A percentile compares a stretch with the other conserved stretches of the same genome.
Evolutionary conservation across 2,329 filamentous ascomycete genomes (phyloP).

Genomic region (Grosmannia penicillata): DNA sequence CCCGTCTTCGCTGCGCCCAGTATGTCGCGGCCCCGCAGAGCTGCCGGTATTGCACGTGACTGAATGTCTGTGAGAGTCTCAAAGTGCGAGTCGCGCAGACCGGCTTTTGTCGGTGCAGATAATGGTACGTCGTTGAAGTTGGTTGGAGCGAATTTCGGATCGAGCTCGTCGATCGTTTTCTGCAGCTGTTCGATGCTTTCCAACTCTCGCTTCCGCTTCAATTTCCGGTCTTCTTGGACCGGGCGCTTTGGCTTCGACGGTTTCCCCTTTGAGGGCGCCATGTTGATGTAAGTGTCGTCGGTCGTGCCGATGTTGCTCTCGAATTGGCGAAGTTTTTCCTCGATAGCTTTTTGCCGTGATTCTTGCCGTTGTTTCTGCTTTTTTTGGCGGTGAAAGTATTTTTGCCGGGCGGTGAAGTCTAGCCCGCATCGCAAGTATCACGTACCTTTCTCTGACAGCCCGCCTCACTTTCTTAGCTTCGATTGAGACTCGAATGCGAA

Average conservation of each 20-base stretch:
- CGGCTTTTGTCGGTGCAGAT: conserved; percentile 62
- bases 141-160: conserved; percentile 41
- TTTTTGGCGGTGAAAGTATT: conserved; percentile 6
- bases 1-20: conserved; percentile 93
- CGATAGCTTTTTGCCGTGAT: background rate
- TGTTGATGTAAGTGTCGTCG: background rate
- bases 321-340: background rate
- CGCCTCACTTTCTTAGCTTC: too few species aligned
- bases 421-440: too few species aligned
- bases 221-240: conserved; percentile 10
- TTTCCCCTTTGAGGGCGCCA: conserved; percentile 6
- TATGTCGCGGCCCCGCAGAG: conserved; percentile 74
- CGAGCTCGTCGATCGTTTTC: conserved; percentile 18
- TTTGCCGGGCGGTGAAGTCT: conserved; percentile 2
- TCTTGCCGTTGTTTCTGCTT: background rate
- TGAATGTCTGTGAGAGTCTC: conserved; percentile 86
- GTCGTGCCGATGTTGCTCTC: background rate
- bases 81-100: conserved; percentile 78
- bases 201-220: conserved; percentile 14
- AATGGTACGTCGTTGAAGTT: conserved; percentile 78
- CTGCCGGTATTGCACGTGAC: conserved; percentile 72
- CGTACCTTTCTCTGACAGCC: too few species aligned
- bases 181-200: conserved; percentile 14
- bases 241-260: background rate
- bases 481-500: too few species aligned